phyloP scores from a whole-genome alignment of 2,329 filamentous ascomycete species.

The Beauveria sp. region DNA sequence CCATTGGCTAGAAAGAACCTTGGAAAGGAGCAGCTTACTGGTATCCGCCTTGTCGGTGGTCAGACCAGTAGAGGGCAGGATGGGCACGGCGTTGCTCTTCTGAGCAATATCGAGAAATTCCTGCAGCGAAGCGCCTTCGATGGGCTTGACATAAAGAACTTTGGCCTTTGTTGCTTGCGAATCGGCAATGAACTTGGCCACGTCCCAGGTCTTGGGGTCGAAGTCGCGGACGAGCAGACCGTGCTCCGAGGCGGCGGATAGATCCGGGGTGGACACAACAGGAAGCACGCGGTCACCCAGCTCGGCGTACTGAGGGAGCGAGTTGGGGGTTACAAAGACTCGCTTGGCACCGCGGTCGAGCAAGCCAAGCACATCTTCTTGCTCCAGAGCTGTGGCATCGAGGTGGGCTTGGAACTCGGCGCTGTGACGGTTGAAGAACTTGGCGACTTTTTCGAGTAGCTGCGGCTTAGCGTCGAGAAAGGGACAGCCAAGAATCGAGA shows the following conservation, averaged over 20 bases:
- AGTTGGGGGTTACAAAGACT: constrained; percentile 69
- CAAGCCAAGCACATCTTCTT: constrained; percentile 68
- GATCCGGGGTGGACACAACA: constrained; percentile 37
- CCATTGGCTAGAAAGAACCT: constrained; percentile 67
- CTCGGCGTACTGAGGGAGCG: constrained; percentile 51
- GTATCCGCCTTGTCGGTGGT: constrained; percentile 59
- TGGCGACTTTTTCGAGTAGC: constrained; percentile 37
- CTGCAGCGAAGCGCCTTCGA: constrained; percentile 37
- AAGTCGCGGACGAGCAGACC: constrained; percentile 47
- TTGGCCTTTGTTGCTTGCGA: constrained; percentile 38
- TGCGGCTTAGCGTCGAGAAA: constrained; percentile 48
- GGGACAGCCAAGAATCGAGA: constrained; percentile 51
- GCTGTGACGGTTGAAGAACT: constrained; percentile 42
- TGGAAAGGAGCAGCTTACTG: constrained; percentile 51
- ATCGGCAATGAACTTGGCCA: constrained; percentile 37
- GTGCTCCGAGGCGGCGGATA: constrained; percentile 39
- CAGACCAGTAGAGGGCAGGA: constrained; percentile 64
- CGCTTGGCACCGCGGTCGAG: constrained; percentile 80
- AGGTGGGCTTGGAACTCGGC: constrained; percentile 59
- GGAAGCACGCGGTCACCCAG: constrained; percentile 51
- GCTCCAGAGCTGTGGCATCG: constrained; percentile 62
- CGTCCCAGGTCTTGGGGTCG: constrained; percentile 34
- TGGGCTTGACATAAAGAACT: constrained; percentile 44
- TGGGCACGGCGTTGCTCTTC: constrained; percentile 54
- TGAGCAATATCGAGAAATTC: constrained; percentile 40